A percentile compares a stretch with the other conserved stretches of the same genome.
Conservation (phyloP, 169 alveolate genomes). For the Babesia bigemina region DNA sequence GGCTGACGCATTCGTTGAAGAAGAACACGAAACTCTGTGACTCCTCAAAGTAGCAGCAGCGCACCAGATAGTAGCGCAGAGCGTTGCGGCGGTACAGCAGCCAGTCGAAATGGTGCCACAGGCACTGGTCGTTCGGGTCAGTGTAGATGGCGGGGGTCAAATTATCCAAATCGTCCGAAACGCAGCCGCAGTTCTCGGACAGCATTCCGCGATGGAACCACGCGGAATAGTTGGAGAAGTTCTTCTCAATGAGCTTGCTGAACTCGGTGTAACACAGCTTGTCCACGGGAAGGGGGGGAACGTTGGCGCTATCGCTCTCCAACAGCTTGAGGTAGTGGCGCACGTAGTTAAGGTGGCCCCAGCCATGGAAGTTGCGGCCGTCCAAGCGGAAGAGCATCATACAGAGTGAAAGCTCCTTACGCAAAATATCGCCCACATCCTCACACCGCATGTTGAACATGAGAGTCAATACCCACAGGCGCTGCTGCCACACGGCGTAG, state of each 20-base stretch:
- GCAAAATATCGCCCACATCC: conserved; percentile 26
- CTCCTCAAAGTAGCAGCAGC: conserved; percentile 4
- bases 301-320: neutral
- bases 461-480: conserved; percentile 45
- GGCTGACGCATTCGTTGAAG: conserved; percentile 43
- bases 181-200: conserved; percentile 15
- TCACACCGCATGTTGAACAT: conserved; percentile 29
- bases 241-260: conserved; percentile 38
- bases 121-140: conserved; percentile 66
- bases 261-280: conserved; percentile 25
- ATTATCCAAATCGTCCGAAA: conserved; percentile 26
- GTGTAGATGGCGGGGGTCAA: conserved; percentile 62
- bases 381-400: conserved; percentile 38
- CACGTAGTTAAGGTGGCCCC: conserved; percentile 62
- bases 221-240: conserved; percentile 64
- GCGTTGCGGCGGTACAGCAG: conserved; percentile 47
- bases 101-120: conserved; percentile 65
- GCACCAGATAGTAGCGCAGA: conserved; percentile 22
- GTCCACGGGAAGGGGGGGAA: conserved; percentile 8
- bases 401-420: conserved; percentile 44
- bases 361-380: conserved; percentile 70
- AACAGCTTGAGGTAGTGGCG: conserved; percentile 43
- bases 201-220: conserved; percentile 54
- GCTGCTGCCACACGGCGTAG: conserved; percentile 67
- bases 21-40: conserved; percentile 19